phyloP scores from a whole-genome alignment of 2,329 filamentous ascomycete species.

The Botryotinia globosa region DNA sequence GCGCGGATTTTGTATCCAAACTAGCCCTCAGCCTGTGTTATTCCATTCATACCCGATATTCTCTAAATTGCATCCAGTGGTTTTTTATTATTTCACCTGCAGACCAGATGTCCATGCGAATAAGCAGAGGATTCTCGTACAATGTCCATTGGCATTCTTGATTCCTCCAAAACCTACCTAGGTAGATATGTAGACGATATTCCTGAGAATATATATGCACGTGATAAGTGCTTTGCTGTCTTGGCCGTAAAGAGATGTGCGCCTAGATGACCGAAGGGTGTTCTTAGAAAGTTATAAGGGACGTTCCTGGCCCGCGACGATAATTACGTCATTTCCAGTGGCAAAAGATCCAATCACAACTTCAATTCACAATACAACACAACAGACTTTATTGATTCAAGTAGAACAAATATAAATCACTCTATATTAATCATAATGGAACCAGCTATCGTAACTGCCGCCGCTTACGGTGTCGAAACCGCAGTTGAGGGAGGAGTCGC shows the following conservation, averaged over 20 bases:
- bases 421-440: slow-evolving; percentile 18
- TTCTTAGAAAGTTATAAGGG: neutral
- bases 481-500: slow-evolving; percentile 11
- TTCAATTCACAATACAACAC: neutral
- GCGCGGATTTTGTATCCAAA: too few relatives aligned
- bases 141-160: neutral
- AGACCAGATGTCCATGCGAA: neutral
- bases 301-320: neutral
- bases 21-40: too few relatives aligned
- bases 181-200: neutral
- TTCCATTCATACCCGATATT: neutral
- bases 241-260: neutral
- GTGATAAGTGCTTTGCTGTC: neutral
- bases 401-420: neutral
- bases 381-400: neutral
- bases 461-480: slow-evolving; percentile 4
- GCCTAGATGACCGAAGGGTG: neutral
- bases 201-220: neutral
- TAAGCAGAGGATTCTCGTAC: neutral
- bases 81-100: neutral
- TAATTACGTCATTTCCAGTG: slow-evolving; percentile 2
- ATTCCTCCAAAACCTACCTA: neutral
- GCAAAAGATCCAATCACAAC: neutral
- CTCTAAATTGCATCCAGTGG: neutral
- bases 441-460: neutral